Evolutionary conservation across 2,329 filamentous ascomycete genomes (phyloP).

Genomic region (Nemania sp.): DNA sequence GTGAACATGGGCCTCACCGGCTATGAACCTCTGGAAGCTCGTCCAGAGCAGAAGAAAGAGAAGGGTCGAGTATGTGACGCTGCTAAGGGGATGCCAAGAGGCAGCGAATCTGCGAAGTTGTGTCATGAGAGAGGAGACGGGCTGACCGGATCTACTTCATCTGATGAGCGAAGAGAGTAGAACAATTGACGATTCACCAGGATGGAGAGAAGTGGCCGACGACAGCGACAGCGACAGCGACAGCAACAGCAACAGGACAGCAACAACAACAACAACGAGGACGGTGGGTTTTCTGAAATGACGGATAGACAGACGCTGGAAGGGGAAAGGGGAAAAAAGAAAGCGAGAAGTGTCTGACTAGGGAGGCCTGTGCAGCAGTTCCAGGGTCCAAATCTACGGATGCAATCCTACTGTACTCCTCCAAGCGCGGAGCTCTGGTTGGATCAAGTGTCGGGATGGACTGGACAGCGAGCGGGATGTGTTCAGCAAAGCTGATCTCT

Average conservation of each 20-base stretch:
- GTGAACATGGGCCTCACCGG: constrained; percentile 15
- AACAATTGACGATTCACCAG: constrained; percentile 22
- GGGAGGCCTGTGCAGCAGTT: constrained; percentile 21
- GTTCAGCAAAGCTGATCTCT: background rate
- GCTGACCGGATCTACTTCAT: constrained; percentile 24
- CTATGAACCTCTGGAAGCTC: constrained; percentile 26
- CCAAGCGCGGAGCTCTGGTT: background rate
- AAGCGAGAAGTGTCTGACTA: constrained; percentile 28
- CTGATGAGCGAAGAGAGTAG: constrained; percentile 14
- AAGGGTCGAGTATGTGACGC: constrained; percentile 29
- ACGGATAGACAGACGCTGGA: constrained; percentile 21
- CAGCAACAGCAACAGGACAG: background rate
- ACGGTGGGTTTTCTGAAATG: constrained; percentile 4
- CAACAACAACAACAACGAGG: constrained; percentile 1
- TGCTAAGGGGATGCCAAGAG: constrained; percentile 32
- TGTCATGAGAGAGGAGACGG: constrained; percentile 29
- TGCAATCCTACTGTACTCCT: constrained; percentile 24
- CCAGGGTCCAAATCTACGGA: constrained; percentile 28
- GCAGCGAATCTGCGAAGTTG: constrained; percentile 32
- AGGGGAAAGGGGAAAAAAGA: constrained; percentile 21
- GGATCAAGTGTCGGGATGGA: constrained; percentile 16
- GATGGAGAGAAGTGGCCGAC: constrained; percentile 17
- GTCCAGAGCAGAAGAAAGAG: constrained; percentile 30
- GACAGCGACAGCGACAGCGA: constrained; percentile 12
- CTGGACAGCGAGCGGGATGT: constrained; percentile 19